phyloP scores from a whole-genome alignment of 345 rosid species.

The Atalantia buxifolia region DNA sequence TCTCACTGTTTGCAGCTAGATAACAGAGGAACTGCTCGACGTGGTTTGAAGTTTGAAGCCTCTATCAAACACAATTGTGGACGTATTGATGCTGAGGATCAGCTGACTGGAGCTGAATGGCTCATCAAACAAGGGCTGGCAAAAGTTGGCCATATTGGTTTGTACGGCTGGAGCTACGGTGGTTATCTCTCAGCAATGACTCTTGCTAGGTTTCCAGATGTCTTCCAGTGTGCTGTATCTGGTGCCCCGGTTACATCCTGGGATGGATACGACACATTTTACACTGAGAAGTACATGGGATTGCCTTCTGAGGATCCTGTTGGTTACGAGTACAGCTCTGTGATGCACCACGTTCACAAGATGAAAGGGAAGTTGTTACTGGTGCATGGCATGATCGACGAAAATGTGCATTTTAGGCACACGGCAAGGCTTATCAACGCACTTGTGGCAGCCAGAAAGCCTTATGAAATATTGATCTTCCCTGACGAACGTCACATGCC shows the following conservation, averaged over 20 bases:
- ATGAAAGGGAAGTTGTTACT: slow-evolving; percentile 63
- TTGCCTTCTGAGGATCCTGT: slow-evolving; percentile 45
- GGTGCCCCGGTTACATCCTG: slow-evolving; percentile 97
- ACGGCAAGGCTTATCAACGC: slow-evolving; percentile 86
- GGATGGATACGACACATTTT: slow-evolving; percentile 94
- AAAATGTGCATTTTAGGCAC: slow-evolving; percentile 94
- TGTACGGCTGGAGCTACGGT: slow-evolving; percentile 93
- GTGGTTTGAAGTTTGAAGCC: slow-evolving; percentile 89
- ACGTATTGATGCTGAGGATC: slow-evolving; percentile 69
- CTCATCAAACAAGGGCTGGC: slow-evolving; percentile 78
- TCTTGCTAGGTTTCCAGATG: slow-evolving; percentile 59
- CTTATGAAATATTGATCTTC: slow-evolving; percentile 74
- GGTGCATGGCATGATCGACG: slow-evolving; percentile 95
- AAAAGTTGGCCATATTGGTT: slow-evolving; percentile 60
- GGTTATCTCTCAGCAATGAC: slow-evolving; percentile 88
- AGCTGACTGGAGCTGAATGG: slow-evolving; percentile 80
- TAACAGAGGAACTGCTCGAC: slow-evolving; percentile 85
- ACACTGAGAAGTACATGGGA: slow-evolving; percentile 96
- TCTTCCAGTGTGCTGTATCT: slow-evolving; percentile 66
- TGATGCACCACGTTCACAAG: slow-evolving; percentile 66
- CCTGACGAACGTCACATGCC: slow-evolving; percentile 96
- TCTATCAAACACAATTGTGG: slow-evolving; percentile 59
- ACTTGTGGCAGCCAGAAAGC: slow-evolving; percentile 63
- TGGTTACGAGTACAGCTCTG: slow-evolving; percentile 55
- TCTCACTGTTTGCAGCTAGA: slow-evolving; percentile 56